Evolutionary conservation across 768 basidiomycete species (phyloP).

Genomic region (Psilocybe azurescens): DNA sequence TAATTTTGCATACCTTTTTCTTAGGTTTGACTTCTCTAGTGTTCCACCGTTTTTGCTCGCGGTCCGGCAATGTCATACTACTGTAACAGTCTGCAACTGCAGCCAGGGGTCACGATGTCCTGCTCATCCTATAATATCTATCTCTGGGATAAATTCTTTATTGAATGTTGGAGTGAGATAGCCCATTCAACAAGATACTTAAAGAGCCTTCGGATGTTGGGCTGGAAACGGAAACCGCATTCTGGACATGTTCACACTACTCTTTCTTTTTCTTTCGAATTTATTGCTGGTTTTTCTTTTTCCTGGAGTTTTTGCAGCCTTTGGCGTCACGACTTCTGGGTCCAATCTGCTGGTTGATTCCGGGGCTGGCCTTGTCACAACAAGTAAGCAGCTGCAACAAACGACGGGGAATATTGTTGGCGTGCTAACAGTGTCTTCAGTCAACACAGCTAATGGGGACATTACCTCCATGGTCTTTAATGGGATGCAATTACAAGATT

Average conservation of each 20-base stretch:
- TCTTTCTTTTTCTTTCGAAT: neutral
- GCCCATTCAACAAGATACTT: neutral
- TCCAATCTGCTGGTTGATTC: slow-evolving; percentile 46
- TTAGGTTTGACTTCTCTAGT: neutral
- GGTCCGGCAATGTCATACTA: too few species aligned
- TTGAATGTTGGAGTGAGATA: neutral
- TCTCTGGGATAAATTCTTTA: neutral
- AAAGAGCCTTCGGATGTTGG: neutral
- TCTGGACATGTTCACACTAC: neutral
- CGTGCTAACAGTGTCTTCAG: too few species aligned
- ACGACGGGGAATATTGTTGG: too few species aligned
- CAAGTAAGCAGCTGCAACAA: slow-evolving; percentile 32
- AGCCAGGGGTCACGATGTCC: neutral
- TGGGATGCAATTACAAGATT: slow-evolving; percentile 51
- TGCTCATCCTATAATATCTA: neutral
- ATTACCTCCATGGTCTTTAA: slow-evolving; percentile 51
- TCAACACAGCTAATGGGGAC: slow-evolving; percentile 48
- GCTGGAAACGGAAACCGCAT: neutral
- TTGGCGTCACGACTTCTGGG: slow-evolving; percentile 50
- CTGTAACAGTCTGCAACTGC: neutral
- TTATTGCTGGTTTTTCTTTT: slow-evolving; percentile 16
- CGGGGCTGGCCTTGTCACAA: slow-evolving; percentile 49
- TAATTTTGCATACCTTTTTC: neutral
- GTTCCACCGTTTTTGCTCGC: neutral
- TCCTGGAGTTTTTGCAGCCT: slow-evolving; percentile 46